Conservation (phyloP, 2,329 filamentous ascomycete species). For the Colletotrichum echinochloae region DNA sequence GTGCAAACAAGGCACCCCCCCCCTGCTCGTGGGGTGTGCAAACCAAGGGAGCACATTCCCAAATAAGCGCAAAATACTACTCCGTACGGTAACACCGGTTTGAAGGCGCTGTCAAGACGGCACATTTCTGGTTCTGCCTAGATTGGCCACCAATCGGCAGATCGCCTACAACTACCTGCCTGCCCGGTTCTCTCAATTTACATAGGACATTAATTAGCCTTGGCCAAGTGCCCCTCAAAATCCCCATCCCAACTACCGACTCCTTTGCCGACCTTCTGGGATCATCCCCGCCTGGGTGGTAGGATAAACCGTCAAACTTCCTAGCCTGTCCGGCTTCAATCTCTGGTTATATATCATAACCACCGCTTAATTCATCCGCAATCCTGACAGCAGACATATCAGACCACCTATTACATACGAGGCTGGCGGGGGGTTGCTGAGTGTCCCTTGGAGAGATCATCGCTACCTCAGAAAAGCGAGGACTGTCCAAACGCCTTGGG, state of each 20-base stretch:
- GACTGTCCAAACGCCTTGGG: not conserved
- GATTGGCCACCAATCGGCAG: constrained; percentile 5
- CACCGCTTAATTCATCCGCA: not conserved
- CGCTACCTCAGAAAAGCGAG: not conserved
- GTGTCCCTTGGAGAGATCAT: not conserved
- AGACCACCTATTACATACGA: not conserved
- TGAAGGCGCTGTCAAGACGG: not conserved
- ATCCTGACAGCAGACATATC: not conserved
- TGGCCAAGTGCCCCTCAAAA: constrained; percentile 4
- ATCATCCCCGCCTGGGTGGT: not conserved
- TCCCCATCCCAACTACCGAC: constrained; percentile 16
- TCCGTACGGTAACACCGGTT: not conserved
- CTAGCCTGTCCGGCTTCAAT: constrained; percentile 2
- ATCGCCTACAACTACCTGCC: not conserved
- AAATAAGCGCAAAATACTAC: not conserved
- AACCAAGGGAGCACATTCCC: not conserved
- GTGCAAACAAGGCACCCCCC: constrained; percentile 12
- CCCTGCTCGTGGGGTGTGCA: constrained; percentile 16
- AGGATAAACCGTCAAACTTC: not conserved
- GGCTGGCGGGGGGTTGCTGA: not conserved
- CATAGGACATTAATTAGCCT: not conserved
- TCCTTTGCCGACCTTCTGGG: constrained; percentile 13
- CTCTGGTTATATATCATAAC: not conserved
- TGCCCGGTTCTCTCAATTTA: not conserved
- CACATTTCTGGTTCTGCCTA: not conserved